Conservation (phyloP, 768 basidiomycete species). For the Coprinopsis marcescibilis region DNA sequence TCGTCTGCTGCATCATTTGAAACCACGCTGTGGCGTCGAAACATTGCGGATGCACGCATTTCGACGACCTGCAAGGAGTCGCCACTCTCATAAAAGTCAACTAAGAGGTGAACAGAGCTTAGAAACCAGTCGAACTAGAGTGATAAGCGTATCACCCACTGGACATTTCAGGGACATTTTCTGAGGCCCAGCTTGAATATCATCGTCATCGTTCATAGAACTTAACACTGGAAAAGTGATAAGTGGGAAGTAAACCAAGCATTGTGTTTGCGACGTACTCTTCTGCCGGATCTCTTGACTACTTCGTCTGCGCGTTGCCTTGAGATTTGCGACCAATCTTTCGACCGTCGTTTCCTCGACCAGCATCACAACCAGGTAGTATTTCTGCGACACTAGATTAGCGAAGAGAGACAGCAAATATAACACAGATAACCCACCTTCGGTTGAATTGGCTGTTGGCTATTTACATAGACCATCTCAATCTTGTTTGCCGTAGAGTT, state of each 20-base stretch:
- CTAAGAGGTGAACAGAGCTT: constrained; percentile 29
- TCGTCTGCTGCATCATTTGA: constrained; percentile 92
- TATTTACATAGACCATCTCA: constrained; percentile 89
- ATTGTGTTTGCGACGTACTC: constrained; percentile 42
- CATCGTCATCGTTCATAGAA: constrained; percentile 69
- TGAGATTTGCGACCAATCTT: constrained; percentile 62
- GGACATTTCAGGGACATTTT: constrained; percentile 93
- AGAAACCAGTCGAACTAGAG: constrained; percentile 1
- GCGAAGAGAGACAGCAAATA: constrained; percentile 8
- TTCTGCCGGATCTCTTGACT: constrained; percentile 58
- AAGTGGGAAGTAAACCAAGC: not conserved
- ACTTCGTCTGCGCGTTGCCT: constrained; percentile 59
- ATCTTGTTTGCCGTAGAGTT: constrained; percentile 53
- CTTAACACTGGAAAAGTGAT: constrained; percentile 47
- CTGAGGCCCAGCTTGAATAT: constrained; percentile 84
- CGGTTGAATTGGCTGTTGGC: constrained; percentile 65
- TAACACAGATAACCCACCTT: constrained; percentile 47
- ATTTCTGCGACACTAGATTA: too few species aligned
- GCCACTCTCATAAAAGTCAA: constrained; percentile 82
- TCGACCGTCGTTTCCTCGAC: constrained; percentile 73
- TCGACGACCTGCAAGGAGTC: constrained; percentile 80
- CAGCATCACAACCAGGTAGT: constrained; percentile 77
- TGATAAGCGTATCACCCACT: constrained; percentile 40
- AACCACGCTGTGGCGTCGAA: constrained; percentile 96
- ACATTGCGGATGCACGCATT: constrained; percentile 88